A percentile compares a stretch with the other conserved stretches of the same genome.
These are phyloP conservation scores for Erythrophleum ivorense DNA, from an alignment of 331 rosid species.

Conservation along the genomic window DNA sequence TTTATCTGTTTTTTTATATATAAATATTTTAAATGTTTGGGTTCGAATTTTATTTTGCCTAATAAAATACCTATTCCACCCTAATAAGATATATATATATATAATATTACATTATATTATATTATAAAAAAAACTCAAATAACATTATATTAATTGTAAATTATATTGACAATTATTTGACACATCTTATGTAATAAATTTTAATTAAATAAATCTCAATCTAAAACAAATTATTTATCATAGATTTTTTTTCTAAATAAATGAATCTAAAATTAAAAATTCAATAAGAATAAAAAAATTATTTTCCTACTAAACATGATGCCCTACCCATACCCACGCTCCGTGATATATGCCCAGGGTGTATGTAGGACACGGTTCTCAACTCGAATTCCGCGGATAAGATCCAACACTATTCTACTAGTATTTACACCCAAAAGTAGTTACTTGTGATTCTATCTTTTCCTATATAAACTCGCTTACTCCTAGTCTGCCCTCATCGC, in stretches of 20 bases:
- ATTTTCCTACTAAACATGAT: neutral
- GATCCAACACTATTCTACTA: slow-evolving; percentile 27
- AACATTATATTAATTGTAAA: too few relatives aligned
- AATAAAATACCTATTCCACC: too few relatives aligned
- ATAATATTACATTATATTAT: too few relatives aligned
- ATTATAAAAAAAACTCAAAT: too few relatives aligned
- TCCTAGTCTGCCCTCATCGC: slow-evolving; percentile 13
- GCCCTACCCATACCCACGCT: neutral
- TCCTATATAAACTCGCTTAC: slow-evolving; percentile 49
- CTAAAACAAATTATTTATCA: neutral
- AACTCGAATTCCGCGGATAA: slow-evolving; percentile 20
- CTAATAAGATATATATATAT: too few relatives aligned
- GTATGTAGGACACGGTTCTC: neutral
- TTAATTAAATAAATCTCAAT: neutral
- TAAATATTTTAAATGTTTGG: too few relatives aligned
- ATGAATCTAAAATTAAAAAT: neutral
- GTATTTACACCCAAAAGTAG: neutral
- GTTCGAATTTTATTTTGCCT: too few relatives aligned
- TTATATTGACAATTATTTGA: neutral
- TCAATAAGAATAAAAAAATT: neutral
- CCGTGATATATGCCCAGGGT: neutral
- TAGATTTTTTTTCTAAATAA: neutral
- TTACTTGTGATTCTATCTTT: neutral
- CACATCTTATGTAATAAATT: too few relatives aligned
- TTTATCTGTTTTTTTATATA: too few relatives aligned